phyloP scores from a whole-genome alignment of 345 rosid genomes.

The Populus euphratica region DNA sequence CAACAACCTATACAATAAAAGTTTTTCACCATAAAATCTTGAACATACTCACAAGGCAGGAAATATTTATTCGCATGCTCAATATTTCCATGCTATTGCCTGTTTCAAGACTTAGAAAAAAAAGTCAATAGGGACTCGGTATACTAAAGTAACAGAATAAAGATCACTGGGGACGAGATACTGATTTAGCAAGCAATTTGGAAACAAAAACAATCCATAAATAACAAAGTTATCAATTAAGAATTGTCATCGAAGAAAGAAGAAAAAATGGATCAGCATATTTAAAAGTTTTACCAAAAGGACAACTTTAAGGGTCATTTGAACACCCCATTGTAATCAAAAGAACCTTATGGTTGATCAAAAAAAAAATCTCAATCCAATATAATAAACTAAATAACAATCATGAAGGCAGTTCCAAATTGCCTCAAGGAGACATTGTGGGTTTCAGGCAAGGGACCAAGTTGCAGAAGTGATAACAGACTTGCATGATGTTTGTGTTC shows the following conservation, averaged over 20 bases:
- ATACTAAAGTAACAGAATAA: neutral
- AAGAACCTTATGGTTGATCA: no score
- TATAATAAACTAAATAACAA: neutral
- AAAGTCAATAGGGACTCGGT: neutral
- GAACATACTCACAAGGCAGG: neutral
- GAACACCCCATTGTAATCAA: neutral
- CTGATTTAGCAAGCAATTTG: neutral
- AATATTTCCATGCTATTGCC: neutral
- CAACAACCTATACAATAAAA: neutral
- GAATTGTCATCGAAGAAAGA: no score
- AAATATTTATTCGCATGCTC: neutral
- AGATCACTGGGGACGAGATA: neutral
- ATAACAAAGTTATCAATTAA: no score
- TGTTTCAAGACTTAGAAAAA: neutral
- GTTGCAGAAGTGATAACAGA: neutral
- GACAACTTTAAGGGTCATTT: neutral
- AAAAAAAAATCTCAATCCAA: neutral
- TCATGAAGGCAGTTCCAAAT: neutral
- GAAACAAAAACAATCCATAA: neutral
- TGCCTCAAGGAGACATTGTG: neutral
- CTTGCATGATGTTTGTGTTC: neutral
- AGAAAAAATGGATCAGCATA: neutral
- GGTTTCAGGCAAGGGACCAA: neutral
- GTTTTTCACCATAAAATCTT: neutral
- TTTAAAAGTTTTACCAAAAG: neutral